Conservation (phyloP, 805 yeast genomes). For the Suhomyces sp. region DNA sequence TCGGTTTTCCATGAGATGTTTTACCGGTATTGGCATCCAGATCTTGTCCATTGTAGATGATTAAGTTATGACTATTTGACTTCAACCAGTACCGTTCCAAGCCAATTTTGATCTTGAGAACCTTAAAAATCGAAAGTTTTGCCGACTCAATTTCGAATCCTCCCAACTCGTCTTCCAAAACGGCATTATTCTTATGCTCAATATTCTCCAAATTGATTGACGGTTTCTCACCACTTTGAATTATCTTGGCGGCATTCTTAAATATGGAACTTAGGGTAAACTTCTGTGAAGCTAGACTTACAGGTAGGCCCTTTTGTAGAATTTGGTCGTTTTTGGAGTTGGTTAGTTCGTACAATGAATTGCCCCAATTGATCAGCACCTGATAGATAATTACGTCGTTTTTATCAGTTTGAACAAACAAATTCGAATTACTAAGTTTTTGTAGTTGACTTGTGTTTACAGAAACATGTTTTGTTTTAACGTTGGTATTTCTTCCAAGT, state of each 20-base stretch:
- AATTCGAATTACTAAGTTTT: slow-evolving; percentile 23
- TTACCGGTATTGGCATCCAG: slow-evolving; percentile 1
- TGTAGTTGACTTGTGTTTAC: slow-evolving; percentile 35
- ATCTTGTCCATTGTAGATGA: slow-evolving; percentile 26
- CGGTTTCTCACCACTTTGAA: slow-evolving; percentile 21
- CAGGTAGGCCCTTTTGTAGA: slow-evolving; percentile 36
- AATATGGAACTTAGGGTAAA: slow-evolving; percentile 27
- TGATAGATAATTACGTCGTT: slow-evolving; percentile 45
- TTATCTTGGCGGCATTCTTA: slow-evolving; percentile 32
- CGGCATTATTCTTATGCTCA: slow-evolving; percentile 29
- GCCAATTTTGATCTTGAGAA: slow-evolving; percentile 33
- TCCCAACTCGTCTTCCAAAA: slow-evolving; percentile 30
- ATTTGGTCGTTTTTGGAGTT: slow-evolving; percentile 23
- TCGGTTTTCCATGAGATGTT: background rate
- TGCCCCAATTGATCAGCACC: slow-evolving; percentile 25
- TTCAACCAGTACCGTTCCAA: slow-evolving; percentile 34
- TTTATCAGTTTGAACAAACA: slow-evolving; percentile 40
- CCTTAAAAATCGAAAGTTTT: slow-evolving; percentile 27
- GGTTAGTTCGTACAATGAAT: slow-evolving; percentile 32
- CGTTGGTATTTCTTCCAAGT: slow-evolving; percentile 45
- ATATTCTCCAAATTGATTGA: slow-evolving; percentile 29
- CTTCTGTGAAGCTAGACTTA: slow-evolving; percentile 23
- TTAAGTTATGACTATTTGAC: slow-evolving; percentile 36
- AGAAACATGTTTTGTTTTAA: slow-evolving; percentile 37
- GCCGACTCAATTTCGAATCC: slow-evolving; percentile 26